Evolutionary conservation across 2,329 filamentous ascomycete genomes (phyloP).

Genomic region (Epichloe sibirici): DNA sequence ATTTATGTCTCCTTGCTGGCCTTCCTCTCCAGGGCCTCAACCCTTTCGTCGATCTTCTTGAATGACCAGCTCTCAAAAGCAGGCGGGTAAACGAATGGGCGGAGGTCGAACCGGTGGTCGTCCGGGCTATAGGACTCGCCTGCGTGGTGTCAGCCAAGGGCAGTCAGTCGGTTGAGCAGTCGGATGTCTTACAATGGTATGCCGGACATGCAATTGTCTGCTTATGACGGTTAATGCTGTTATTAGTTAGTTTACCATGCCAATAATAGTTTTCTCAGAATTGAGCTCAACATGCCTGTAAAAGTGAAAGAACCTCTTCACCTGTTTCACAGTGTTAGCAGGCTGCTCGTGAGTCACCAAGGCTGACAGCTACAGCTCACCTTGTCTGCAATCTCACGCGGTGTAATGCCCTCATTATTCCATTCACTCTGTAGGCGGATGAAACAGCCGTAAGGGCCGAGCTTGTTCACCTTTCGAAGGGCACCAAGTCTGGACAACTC

Average conservation of each 20-base stretch:
- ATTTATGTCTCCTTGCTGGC: neutral
- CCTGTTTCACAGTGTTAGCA: neutral
- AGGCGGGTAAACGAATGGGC: constrained; percentile 18
- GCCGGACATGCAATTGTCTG: constrained; percentile 1
- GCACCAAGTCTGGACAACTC: constrained; percentile 27
- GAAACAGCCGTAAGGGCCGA: constrained; percentile 29
- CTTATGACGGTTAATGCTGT: constrained; percentile 7
- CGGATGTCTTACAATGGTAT: neutral
- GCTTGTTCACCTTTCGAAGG: constrained; percentile 28
- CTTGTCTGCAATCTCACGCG: constrained; percentile 17
- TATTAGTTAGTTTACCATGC: neutral
- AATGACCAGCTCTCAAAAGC: constrained; percentile 24
- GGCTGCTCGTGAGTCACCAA: neutral
- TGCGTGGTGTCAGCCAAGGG: neutral
- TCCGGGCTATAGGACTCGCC: constrained; percentile 1
- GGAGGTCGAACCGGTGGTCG: constrained; percentile 9
- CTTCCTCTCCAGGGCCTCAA: constrained; percentile 20
- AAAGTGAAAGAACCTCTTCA: constrained; percentile 1
- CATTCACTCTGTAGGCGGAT: constrained; percentile 28
- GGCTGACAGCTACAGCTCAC: constrained; percentile 8
- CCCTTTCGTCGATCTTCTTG: constrained; percentile 26
- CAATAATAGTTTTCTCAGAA: too few relatives aligned
- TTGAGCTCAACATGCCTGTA: neutral
- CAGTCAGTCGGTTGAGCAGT: neutral
- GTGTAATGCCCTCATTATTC: constrained; percentile 9